Base-by-base conservation (phyloP, 2,329 filamentous ascomycete genomes). In the Fusarium nanum region DNA sequence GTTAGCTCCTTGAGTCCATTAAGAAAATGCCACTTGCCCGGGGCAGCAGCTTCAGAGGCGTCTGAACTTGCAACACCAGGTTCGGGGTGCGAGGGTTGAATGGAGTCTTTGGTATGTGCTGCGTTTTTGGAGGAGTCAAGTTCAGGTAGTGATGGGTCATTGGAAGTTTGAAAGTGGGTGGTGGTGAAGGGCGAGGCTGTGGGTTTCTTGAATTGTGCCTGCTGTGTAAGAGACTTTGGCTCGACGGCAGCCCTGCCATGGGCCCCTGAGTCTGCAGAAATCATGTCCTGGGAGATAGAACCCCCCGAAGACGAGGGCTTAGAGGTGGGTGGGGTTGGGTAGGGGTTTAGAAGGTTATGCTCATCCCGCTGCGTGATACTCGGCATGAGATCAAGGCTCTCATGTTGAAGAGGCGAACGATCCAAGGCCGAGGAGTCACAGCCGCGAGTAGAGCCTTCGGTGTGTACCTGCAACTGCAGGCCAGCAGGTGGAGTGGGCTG, bases 1-100 rank as follows among this genome's bases (percentile, higher is more conserved):
- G 94, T 98, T 93, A 98, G 94, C 92, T 91, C 92, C 85, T 89
- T 92, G 81, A 92, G 86, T 84, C 88, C 87, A 82, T 88, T 86
- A 85, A 88, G 84, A 78, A 89, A 89, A 80, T 87, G 86, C 82
- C 88, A 90, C 79, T 87, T 82, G 78, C 81, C 81, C 72, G 79
- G 78, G 71, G 78, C 78, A 68, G 81, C 75, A 71, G 78, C 75
- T 76, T 78, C 71, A 69, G 78, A 75, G 69, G 78, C 68, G 68
- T 78, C 79, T 80, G 84, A 83, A 81, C 86, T 83, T 82, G 87
- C 81, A 80, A 86, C 81, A 80, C 79, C 82, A 74, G 84, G 80
- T 68, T 70, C 60, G 77, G 83, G 81, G 59, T 69, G 59, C 53
- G 65, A 68, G 52, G 70, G 60, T 60, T 63, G 55, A 52, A 67